Percentiles rank a stretch among this genome's conserved stretches.
Evolutionary conservation across 306 rosid genomes (phyloP).

Genomic region (Adenanthera pavonina): DNA sequence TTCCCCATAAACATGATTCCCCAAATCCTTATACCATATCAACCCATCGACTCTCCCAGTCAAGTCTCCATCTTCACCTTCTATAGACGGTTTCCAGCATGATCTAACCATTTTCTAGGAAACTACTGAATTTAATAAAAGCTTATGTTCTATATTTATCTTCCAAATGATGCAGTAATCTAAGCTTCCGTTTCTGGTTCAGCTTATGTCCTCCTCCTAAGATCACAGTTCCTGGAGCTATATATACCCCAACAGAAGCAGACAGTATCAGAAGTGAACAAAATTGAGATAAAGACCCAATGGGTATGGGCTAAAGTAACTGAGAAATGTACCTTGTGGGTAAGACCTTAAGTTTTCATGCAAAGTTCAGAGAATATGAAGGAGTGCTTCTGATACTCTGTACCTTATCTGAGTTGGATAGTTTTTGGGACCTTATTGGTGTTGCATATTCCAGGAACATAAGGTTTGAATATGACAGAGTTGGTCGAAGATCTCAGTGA

Average conservation of each 20-base stretch:
- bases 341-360: constrained; percentile 53
- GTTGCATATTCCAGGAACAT: constrained; percentile 66
- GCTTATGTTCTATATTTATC: constrained; percentile 32
- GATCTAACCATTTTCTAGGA: constrained; percentile 67
- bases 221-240: constrained; percentile 42
- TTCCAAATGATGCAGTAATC: constrained; percentile 46
- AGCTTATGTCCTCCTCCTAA: constrained; percentile 41
- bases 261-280: constrained; percentile 66
- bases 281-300: constrained; percentile 59
- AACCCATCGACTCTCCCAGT: constrained; percentile 75
- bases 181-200: constrained; percentile 22
- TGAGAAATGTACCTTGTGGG: constrained; percentile 66
- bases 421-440: constrained; percentile 45
- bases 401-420: constrained; percentile 68
- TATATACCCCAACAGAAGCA: constrained; percentile 46
- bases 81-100: constrained; percentile 73
- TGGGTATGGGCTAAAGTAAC: constrained; percentile 77
- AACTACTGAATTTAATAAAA: constrained; percentile 13
- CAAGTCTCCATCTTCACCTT: constrained; percentile 63
- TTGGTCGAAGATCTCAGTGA: constrained; percentile 64
- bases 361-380: constrained; percentile 79
- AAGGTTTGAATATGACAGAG: constrained; percentile 67
- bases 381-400: constrained; percentile 65
- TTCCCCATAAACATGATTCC: constrained; percentile 76
- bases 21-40: constrained; percentile 90